phyloP scores from a whole-genome alignment of 2,329 filamentous ascomycete species.

The Ceratocystis destructans region DNA sequence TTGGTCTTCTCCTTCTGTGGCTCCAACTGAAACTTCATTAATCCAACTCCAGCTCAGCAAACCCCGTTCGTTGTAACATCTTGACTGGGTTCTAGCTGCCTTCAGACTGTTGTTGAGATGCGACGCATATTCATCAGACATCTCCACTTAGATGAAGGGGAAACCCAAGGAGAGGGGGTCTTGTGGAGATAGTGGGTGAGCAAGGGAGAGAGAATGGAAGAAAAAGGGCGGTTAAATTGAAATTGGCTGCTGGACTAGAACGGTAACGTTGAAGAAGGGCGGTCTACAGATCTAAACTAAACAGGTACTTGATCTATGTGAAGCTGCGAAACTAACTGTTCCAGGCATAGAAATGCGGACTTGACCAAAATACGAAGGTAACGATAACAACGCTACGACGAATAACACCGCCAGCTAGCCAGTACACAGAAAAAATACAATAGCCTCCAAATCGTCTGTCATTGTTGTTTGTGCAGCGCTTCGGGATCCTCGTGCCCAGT shows the following conservation, averaged over 20 bases:
- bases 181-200: not conserved
- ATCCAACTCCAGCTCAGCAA: not conserved
- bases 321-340: not conserved
- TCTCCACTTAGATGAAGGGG: not conserved
- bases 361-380: not conserved
- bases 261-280: too few species aligned
- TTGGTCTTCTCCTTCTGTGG: not conserved
- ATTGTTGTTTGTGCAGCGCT: not conserved
- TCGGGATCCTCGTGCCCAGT: conserved; percentile 1
- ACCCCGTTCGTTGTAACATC: too few species aligned
- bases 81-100: not conserved
- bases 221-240: not conserved
- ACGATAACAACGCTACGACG: not conserved
- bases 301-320: too few species aligned
- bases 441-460: too few species aligned
- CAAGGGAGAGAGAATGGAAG: not conserved
- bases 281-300: too few species aligned
- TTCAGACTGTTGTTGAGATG: not conserved
- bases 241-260: not conserved
- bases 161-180: not conserved
- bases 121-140: not conserved
- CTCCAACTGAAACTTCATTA: conserved; percentile 3
- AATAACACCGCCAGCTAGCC: not conserved
- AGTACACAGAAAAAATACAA: not conserved
- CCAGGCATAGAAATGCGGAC: too few species aligned